Evolutionary conservation across 202 grass and related monocot species (phyloP).

Genomic region (Setaria italica): DNA sequence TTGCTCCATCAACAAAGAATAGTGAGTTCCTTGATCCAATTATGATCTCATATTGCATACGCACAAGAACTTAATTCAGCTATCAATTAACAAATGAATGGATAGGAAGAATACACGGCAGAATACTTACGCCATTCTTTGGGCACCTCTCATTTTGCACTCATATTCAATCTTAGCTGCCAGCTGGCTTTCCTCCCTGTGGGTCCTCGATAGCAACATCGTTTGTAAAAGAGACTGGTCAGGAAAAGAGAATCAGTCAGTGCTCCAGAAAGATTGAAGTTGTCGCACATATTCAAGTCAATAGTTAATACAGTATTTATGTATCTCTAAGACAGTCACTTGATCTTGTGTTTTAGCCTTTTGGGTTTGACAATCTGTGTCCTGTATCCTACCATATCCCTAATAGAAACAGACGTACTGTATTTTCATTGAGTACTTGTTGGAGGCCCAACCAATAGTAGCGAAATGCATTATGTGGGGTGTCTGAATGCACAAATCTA

Average conservation of each 20-base stretch:
- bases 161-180: constrained; percentile 89
- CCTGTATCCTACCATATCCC: not conserved
- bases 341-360: not conserved
- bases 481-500: not conserved
- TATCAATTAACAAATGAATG: constrained; percentile 31
- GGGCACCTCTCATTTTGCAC: constrained; percentile 97
- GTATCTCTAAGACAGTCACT: constrained; percentile 3
- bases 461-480: not conserved
- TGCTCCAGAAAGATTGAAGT: not conserved
- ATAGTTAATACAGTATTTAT: constrained; percentile 8
- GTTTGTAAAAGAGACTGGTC: constrained; percentile 91
- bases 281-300: not conserved
- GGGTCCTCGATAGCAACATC: constrained; percentile 85
- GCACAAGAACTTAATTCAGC: not conserved
- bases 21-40: not conserved
- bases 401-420: constrained; percentile 1
- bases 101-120: constrained; percentile 40
- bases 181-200: constrained; percentile 75
- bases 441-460: constrained; percentile 31
- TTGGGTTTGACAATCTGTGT: not conserved
- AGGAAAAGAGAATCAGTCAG: constrained; percentile 40
- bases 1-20: not conserved
- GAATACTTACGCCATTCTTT: constrained; percentile 91
- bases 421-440: constrained; percentile 1
- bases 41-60: not conserved